phyloP scores from a whole-genome alignment of 176 grass and related monocot genomes.

The Eremochloa ophiuroides region DNA sequence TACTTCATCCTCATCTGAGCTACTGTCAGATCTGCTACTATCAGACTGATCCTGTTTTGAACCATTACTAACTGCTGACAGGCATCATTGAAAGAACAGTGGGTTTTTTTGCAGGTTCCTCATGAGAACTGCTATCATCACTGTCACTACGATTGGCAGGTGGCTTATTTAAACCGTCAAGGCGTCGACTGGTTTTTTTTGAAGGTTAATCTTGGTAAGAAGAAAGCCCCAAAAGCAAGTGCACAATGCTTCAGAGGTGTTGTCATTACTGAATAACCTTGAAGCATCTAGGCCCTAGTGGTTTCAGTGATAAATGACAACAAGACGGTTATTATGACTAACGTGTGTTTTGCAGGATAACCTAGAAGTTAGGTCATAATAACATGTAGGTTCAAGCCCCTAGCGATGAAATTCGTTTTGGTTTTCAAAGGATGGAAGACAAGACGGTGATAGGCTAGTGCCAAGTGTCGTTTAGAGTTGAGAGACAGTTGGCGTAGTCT shows the following conservation, averaged over 20 bases:
- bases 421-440: no score
- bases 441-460: no score
- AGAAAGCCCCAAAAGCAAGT: not conserved
- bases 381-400: no score
- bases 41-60: constrained; percentile 42
- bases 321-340: no score
- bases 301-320: no score
- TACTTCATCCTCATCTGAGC: constrained; percentile 60
- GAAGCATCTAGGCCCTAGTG: no score
- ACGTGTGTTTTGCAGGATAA: no score
- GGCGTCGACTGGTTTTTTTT: not conserved
- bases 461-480: no score
- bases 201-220: not conserved
- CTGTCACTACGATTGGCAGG: constrained; percentile 11
- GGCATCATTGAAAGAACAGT: constrained; percentile 27
- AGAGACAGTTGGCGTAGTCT: no score
- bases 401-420: no score
- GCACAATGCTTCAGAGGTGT: constrained; percentile 36
- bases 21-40: constrained; percentile 56
- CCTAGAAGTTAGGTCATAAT: no score
- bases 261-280: no score
- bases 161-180: not conserved
- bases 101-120: constrained; percentile 54
- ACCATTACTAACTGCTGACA: constrained; percentile 37
- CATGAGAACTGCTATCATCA: constrained; percentile 33